Base-by-base conservation (phyloP, 805 yeast genomes). In the Hanseniaspora mollemarum region DNA sequence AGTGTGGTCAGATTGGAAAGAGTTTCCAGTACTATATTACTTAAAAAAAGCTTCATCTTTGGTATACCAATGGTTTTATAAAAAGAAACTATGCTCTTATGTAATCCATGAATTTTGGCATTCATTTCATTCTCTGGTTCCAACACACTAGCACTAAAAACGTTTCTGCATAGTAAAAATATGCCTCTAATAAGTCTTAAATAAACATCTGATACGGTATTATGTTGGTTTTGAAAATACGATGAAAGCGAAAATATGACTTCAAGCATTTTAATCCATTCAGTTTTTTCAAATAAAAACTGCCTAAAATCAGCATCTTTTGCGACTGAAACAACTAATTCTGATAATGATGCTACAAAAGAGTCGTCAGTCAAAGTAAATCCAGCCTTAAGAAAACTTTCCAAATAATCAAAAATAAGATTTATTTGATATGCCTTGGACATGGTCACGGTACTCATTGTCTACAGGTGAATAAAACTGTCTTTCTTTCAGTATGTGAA, bases 131-230 rank as follows among this genome's bases (percentile, higher is more conserved):
- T 4, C 15, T 6, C 4, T 15, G 7, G 37, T 22, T 19, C 24
- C n/a, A 13, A 51, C n/a, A n/a, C n/a, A n/a, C n/a, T n/a, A n/a
- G n/a, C 43, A 42, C 37, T 28, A 2, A 51, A 8, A 15, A 43
- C 19, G 21, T 44, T 51, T 39, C 50, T 44, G 13, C 37, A 26
- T 19, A 44, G 32, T 18, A 51, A 16, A 19, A 51, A 26, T 12
- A 29, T 18, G 15, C 46, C 53, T 32, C 48, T 39, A 18, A 43
- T 12, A 7, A 51, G 21, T 26, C 53, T 45, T 4, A 51, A 12
- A 24, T 44, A 51, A 2, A 25, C 19, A 16, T 42, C 33, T 2
- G 19, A 31, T 7, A 49, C 31, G 22, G 16, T 18, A 19, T n/a
- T 21, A n/a, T 15, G 7, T 18, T 31, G 38, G 4, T 16, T 31